Conservation (phyloP, 768 basidiomycete genomes). For the Boletus sp. region DNA sequence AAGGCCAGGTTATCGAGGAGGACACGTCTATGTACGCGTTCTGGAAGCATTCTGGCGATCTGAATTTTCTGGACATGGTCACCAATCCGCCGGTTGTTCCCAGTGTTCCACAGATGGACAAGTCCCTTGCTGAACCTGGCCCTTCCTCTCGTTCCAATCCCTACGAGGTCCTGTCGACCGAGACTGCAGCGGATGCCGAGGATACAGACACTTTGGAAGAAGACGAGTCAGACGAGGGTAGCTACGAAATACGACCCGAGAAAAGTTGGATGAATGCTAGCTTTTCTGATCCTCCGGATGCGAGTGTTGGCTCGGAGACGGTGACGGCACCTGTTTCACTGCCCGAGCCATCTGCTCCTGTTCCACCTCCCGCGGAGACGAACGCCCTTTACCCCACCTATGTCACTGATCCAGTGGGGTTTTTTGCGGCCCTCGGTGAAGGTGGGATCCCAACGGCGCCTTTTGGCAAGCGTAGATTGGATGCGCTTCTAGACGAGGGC, state of each 20-base stretch:
- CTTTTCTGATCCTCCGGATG: background rate
- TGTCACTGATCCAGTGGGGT: conserved; percentile 26
- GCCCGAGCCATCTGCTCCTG: background rate
- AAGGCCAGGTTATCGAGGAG: conserved; percentile 18
- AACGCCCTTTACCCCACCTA: conserved; percentile 5
- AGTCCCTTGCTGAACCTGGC: background rate
- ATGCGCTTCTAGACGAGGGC: conserved; percentile 32
- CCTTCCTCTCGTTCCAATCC: conserved; percentile 14
- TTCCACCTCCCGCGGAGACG: background rate
- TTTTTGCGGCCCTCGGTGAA: conserved; percentile 40
- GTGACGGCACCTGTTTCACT: background rate
- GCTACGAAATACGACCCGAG: conserved; percentile 13
- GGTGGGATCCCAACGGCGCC: conserved; percentile 39
- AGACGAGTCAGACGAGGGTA: conserved; percentile 9
- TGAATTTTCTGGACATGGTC: conserved; percentile 41
- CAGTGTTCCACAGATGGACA: background rate
- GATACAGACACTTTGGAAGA: background rate
- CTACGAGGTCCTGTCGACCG: conserved; percentile 11
- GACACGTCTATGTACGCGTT: conserved; percentile 43
- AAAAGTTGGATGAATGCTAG: conserved; percentile 30
- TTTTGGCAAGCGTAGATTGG: conserved; percentile 33
- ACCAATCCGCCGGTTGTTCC: background rate
- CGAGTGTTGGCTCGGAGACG: background rate
- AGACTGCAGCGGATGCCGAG: background rate
- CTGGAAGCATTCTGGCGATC: conserved; percentile 47